phyloP scores from a whole-genome alignment of 306 rosid genomes.

The Dryas drummondii region DNA sequence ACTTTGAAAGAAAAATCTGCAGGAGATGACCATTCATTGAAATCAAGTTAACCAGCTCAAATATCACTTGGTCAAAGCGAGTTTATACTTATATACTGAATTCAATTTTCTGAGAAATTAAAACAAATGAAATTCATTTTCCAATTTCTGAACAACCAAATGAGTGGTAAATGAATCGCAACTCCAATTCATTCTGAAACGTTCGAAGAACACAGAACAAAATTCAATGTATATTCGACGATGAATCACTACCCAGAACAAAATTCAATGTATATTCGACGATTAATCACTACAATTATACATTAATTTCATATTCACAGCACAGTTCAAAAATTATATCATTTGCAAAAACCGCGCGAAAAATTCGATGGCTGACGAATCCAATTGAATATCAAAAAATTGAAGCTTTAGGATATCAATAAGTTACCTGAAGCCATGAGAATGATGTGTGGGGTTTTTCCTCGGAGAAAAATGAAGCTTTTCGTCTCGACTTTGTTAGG shows the following conservation, averaged over 20 bases:
- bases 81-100: not conserved
- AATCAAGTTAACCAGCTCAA: not conserved
- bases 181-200: conserved; percentile 20
- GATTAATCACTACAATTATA: not conserved
- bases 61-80: not conserved
- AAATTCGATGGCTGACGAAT: not conserved
- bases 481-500: conserved; percentile 21
- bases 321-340: not conserved
- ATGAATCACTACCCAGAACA: conserved; percentile 11
- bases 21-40: conserved; percentile 10
- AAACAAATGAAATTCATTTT: not conserved
- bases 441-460: not conserved
- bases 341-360: not conserved
- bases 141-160: not conserved
- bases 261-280: not conserved
- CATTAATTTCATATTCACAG: not conserved
- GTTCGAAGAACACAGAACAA: not conserved
- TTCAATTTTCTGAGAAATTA: not conserved
- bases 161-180: conserved; percentile 6
- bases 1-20: conserved; percentile 61
- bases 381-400: not conserved
- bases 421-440: conserved; percentile 74
- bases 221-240: not conserved
- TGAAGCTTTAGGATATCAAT: not conserved
- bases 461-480: not conserved